Evolutionary conservation across 2,329 filamentous ascomycete species (phyloP).

Genomic region (Fusarium tuaranense): DNA sequence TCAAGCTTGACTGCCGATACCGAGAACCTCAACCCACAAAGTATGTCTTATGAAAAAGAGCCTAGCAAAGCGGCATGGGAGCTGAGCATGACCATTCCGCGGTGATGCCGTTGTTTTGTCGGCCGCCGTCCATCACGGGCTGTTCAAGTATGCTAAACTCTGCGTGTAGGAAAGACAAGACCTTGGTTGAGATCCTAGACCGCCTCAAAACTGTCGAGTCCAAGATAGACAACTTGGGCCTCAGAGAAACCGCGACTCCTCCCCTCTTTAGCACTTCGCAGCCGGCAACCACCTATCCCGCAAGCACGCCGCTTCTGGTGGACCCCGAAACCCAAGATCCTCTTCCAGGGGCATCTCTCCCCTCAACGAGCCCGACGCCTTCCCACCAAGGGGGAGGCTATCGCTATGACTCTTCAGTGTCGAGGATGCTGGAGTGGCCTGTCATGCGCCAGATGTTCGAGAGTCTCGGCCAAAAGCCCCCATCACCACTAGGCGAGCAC

Average conservation of each 20-base stretch:
- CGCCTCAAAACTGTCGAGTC: slow-evolving; percentile 65
- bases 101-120: slow-evolving; percentile 14
- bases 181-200: slow-evolving; percentile 70
- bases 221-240: slow-evolving; percentile 62
- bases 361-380: slow-evolving; percentile 34
- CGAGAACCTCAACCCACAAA: slow-evolving; percentile 72
- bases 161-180: slow-evolving; percentile 68
- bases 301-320: slow-evolving; percentile 35
- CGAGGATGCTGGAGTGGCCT: slow-evolving; percentile 43
- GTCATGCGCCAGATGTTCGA: slow-evolving; percentile 43
- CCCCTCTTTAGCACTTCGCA: slow-evolving; percentile 36
- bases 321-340: slow-evolving; percentile 41
- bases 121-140: slow-evolving; percentile 1
- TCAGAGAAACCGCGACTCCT: slow-evolving; percentile 37
- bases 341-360: slow-evolving; percentile 30
- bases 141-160: slow-evolving; percentile 25
- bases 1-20: slow-evolving; percentile 70
- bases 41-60: slow-evolving; percentile 55
- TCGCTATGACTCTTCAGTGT: slow-evolving; percentile 44
- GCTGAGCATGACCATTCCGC: slow-evolving; percentile 12
- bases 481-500: slow-evolving; percentile 29
- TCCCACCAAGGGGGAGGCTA: slow-evolving; percentile 37
- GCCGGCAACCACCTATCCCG: slow-evolving; percentile 32
- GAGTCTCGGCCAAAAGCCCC: slow-evolving; percentile 39
- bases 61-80: slow-evolving; percentile 15